Percentiles rank a stretch among this genome's conserved stretches.
phyloP scores from a whole-genome alignment of 1,284 basidiomycete genomes.

The Tilletia indica region DNA sequence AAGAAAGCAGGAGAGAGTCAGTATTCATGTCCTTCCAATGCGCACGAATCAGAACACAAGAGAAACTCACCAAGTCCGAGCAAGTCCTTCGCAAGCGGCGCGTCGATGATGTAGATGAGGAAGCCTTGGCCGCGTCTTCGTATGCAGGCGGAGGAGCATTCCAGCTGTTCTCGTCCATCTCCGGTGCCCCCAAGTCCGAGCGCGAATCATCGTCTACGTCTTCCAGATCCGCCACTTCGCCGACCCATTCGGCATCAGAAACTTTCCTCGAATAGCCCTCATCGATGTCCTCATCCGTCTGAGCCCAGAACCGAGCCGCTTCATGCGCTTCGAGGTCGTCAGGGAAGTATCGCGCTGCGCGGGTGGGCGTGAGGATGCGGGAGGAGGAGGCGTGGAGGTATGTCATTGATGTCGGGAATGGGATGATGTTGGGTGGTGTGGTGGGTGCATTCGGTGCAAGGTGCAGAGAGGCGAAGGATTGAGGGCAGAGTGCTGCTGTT shows the following conservation, averaged over 20 bases:
- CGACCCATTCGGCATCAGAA: background rate
- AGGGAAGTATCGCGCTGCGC: background rate
- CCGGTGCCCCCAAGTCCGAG: conserved; percentile 13
- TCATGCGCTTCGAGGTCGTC: background rate
- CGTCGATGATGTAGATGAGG: background rate
- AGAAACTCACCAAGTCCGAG: background rate
- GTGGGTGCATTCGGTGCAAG: conserved; percentile 15
- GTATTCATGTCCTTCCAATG: background rate
- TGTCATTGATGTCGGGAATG: background rate
- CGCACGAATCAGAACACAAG: too few relatives aligned
- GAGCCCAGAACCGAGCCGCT: background rate
- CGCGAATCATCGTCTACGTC: conserved; percentile 2
- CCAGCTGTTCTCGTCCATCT: conserved; percentile 5
- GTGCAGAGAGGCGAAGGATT: background rate
- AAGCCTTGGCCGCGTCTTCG: background rate
- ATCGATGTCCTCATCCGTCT: background rate
- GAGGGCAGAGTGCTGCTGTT: conserved; percentile 5
- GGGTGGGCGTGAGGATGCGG: background rate
- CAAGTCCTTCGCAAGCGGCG: background rate
- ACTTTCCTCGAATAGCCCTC: background rate
- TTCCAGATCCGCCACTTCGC: background rate
- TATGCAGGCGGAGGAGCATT: background rate
- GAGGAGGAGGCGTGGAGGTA: conserved; percentile 9
- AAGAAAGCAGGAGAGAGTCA: background rate
- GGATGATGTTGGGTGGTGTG: background rate